Conservation (phyloP, 2,329 filamentous ascomycete genomes). For the Rosellinia necatrix region DNA sequence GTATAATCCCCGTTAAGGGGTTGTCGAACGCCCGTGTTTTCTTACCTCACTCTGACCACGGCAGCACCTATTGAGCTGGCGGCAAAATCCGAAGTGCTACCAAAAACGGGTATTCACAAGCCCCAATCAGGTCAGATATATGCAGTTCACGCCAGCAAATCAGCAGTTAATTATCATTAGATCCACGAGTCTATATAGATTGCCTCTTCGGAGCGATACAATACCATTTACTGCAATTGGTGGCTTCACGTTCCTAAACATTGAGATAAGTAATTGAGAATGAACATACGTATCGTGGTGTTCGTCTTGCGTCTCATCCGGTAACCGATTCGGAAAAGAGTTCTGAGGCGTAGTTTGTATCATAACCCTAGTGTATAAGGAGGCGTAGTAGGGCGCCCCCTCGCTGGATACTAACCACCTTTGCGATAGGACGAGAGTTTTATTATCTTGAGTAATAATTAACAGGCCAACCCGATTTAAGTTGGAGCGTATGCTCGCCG, state of each 20-base stretch:
- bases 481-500: not conserved
- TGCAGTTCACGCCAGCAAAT: not conserved
- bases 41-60: not conserved
- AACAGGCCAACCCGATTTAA: not conserved
- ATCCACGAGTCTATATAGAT: no score
- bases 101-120: not conserved
- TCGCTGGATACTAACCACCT: not conserved
- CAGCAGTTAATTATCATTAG: no score
- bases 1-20: not conserved
- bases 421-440: not conserved
- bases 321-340: slow-evolving; percentile 13
- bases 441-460: not conserved
- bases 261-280: not conserved
- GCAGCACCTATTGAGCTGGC: not conserved
- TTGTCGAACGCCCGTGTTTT: not conserved
- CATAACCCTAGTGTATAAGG: slow-evolving; percentile 24
- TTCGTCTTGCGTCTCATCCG: no score
- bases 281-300: no score
- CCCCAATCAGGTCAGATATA: not conserved
- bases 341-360: slow-evolving; percentile 33
- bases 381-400: not conserved
- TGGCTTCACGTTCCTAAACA: no score
- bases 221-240: no score
- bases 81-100: not conserved
- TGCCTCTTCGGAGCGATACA: no score